Base-by-base conservation (phyloP, 208 protist species). In the Leishmania turanica region DNA sequence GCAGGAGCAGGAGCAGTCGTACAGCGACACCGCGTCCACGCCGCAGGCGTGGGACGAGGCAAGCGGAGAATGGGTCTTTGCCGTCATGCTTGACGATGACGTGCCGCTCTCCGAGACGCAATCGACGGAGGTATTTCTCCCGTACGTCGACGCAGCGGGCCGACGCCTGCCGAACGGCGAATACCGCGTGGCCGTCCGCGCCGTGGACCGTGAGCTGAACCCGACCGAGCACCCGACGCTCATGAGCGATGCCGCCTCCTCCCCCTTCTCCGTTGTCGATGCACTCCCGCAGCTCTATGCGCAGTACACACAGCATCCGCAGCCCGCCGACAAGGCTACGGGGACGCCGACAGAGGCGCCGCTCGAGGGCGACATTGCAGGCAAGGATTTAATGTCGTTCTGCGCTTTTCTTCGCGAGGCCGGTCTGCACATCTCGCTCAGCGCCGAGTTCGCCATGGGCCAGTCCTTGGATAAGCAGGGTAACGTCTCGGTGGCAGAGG, bases 41-140 rank as follows among this genome's bases (percentile, higher is more conserved):
- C 40, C 70, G 66, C 21, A 72, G 9, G 53, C 74, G 34, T 58
- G 60, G 5, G 51, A 42, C 11, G 80, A 84, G 49, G 68, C 77
- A 9, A 74, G 71, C 6, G 84, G 88, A 34, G 90, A 93, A 78
- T 97, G 95, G 93, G 86, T 87, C 64, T 97, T 97, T 83, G 92
- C 87, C 0, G 90, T 93, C 19, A 95, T 96, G 95, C 80, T 97
- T 31, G 87, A 96, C 82, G 95, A 97, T 80, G 85, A 87, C 65
- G 91, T 85, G 13, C 74, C 79, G 40, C 85, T 97, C 31, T 92
- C 85, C 49, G 80, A 84, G 75, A 86, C 89, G 70, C 80, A 93
- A 64, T 75, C 68, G 45, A 62, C 79, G 37, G 89, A 91, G 65
- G 88, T 96, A 47, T 94, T 92, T 82, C 79, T 97, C 64, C 95